Evolutionary conservation across 345 rosid species (phyloP), one percentile per base, ranked within the genome.

Genomic region (Viola odorata): DNA sequence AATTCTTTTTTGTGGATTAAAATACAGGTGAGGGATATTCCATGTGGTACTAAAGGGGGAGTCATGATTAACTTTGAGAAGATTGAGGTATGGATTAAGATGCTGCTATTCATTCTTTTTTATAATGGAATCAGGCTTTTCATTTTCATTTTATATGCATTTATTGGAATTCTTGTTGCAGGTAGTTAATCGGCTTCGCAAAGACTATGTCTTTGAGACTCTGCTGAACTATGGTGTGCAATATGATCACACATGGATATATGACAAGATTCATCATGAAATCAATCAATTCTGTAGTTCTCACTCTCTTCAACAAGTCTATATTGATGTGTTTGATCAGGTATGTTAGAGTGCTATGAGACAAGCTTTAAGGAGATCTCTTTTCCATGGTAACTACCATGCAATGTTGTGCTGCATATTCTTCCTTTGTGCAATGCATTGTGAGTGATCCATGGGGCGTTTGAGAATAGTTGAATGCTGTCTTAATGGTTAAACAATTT

Each of bases 271-370:
- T 70, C 98, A 92, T 65, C 98, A 92, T 68, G 96, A 92, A 82
- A 92, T 92, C 82, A 92, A 92, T 78, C 98, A 92, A 79, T 89
- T 89, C 77, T 89, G 96, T 76, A 89, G 96, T 81, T 87, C 94
- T 12, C 96, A 89, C 69, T 50, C 83, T 37, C 96, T 92, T 67
- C 96, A 92, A 73, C 96, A 92, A 81, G 98, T 92, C 52, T 92
- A 89, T 66, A 92, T 92, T 60, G 96, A 89, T 78, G 88, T 89
- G 73, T 92, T 92, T 68, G 94, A 92, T 75, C 96, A 92, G 92
- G 96, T 87, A 64, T 54, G 73, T 41, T 50, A 63, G 32, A 64
- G 55, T 50, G 39, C 58, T 42, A 45, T n/a, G 5, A 63, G 45
- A 51, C 6, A 49, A 45, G 42, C 6, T 61, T 47, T 57, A 32